These are phyloP conservation scores for Emergomyces pasteurianus DNA, from an alignment of 2,329 filamentous ascomycete species.

Conservation along the genomic window DNA sequence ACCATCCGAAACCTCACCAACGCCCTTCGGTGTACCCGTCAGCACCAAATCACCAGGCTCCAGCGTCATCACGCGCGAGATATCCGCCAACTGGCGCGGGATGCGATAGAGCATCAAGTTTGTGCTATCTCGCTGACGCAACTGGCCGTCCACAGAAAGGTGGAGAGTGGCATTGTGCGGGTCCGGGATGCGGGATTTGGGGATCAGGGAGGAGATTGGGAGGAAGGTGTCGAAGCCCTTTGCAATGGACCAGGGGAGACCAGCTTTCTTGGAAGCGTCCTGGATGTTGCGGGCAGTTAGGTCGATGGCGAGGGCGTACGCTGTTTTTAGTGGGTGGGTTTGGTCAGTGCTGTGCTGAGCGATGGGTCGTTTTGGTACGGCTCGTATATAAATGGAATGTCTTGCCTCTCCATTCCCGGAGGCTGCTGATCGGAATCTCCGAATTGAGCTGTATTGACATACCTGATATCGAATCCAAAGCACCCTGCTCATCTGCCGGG, in stretches of 20 bases:
- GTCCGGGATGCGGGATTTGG: slow-evolving; percentile 67
- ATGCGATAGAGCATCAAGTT: slow-evolving; percentile 89
- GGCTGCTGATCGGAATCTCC: background rate
- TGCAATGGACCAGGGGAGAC: slow-evolving; percentile 87
- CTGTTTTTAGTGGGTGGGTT: slow-evolving; percentile 31
- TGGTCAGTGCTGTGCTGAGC: background rate
- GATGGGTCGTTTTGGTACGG: too few species aligned
- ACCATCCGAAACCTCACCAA: slow-evolving; percentile 72
- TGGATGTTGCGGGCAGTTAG: slow-evolving; percentile 96
- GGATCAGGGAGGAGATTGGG: slow-evolving; percentile 70
- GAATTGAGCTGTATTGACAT: background rate
- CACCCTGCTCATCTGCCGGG: slow-evolving; percentile 60
- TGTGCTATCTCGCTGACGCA: slow-evolving; percentile 77
- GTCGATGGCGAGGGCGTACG: slow-evolving; percentile 84
- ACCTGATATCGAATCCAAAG: slow-evolving; percentile 73
- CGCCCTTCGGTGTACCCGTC: slow-evolving; percentile 95
- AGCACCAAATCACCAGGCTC: slow-evolving; percentile 85
- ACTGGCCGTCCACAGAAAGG: slow-evolving; percentile 67
- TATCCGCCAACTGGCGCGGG: slow-evolving; percentile 75
- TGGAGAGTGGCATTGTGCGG: slow-evolving; percentile 82
- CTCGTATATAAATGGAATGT: background rate
- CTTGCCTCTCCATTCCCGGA: background rate
- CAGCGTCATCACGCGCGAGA: slow-evolving; percentile 88
- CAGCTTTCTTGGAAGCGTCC: slow-evolving; percentile 93
- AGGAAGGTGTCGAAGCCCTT: slow-evolving; percentile 98